A percentile compares a stretch with the other conserved stretches of the same genome.
phyloP scores from a whole-genome alignment of 2,329 filamentous ascomycete genomes.

The Sarocladium brachiariae region DNA sequence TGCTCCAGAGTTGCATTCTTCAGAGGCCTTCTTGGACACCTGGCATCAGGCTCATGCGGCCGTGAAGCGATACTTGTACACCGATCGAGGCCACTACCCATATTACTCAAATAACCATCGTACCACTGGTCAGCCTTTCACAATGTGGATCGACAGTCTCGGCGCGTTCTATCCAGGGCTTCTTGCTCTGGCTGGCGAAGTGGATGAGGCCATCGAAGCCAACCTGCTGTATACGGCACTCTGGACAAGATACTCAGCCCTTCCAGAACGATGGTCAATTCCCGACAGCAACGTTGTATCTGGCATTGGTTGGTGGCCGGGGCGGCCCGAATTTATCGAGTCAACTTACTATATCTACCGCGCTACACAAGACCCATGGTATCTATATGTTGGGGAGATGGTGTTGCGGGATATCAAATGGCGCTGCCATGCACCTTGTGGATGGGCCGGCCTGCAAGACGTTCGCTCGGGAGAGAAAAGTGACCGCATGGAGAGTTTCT shows the following conservation, averaged over 20 bases:
- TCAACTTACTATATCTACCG: conserved; percentile 95
- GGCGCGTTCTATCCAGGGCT: conserved; percentile 93
- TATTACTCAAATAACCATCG: conserved; percentile 91
- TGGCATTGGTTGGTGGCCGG: conserved; percentile 89
- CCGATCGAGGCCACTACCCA: conserved; percentile 67
- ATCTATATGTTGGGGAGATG: conserved; percentile 94
- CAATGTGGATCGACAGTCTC: conserved; percentile 93
- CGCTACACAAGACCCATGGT: conserved; percentile 92
- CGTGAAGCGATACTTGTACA: conserved; percentile 88
- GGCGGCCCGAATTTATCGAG: conserved; percentile 93
- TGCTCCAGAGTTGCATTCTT: conserved; percentile 58
- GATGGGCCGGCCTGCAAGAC: conserved; percentile 86
- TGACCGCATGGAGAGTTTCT: conserved; percentile 98
- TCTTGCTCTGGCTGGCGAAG: conserved; percentile 75
- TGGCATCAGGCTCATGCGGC: conserved; percentile 84
- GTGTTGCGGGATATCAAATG: conserved; percentile 79
- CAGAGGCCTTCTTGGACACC: conserved; percentile 70
- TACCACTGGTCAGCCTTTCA: conserved; percentile 77
- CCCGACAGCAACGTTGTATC: conserved; percentile 77
- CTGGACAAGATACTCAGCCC: conserved; percentile 89
- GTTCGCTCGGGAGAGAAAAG: conserved; percentile 76
- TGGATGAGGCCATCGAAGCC: conserved; percentile 85
- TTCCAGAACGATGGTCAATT: conserved; percentile 92
- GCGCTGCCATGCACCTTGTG: conserved; percentile 83
- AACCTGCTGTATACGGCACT: conserved; percentile 87